Base-by-base conservation (phyloP, 306 rosid genomes). In the Fragaria ananassa region DNA sequence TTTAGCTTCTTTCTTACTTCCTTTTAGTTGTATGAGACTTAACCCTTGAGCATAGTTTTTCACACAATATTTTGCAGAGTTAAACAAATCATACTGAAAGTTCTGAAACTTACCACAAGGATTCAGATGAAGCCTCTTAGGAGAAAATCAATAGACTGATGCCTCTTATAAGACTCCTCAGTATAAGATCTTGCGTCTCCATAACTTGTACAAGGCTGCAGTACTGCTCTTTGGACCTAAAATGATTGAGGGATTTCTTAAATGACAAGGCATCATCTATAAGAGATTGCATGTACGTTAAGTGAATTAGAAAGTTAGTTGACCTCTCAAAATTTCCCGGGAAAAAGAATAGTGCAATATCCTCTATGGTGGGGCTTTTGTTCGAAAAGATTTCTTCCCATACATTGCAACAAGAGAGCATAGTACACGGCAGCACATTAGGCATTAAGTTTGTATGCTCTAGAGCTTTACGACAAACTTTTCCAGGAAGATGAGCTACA, bases 191-290 rank as follows among this genome's bases (percentile, higher is more conserved):
- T 49, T 15, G 39, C 25, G n/a, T 75, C 79, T 64, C 79, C 19
- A 75, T 23, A 34, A 63, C 50, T 65, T 11, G 39, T 8, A 75
- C 23, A n/a, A 75, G 79, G 34, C 62, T 46, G 65, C 49, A n/a
- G 18, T 75, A 75, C 19, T 75, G 71, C 63, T 75, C 15, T 65
- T 35, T 75, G 35, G 73, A 65, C 72, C 72, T 76, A 23, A 47
- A 63, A 18, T 0, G 46, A 71, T 51, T 71, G 13, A n/a, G 50
- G 64, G 49, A 42, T 70, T 70, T 60, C 34, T 53, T 25, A 51
- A 53, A n/a, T 49, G 7, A 29, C 47, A 53, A 51, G 10, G 34
- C 49, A 53, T 71, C 46, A 34, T 11, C 21, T 19, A 53, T 50
- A 18, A n/a, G 62, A 17, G 4, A n/a, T 5, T 71, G 8, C 14